phyloP scores from a whole-genome alignment of 2,329 filamentous ascomycete genomes.

The Alternaria metachromatica region DNA sequence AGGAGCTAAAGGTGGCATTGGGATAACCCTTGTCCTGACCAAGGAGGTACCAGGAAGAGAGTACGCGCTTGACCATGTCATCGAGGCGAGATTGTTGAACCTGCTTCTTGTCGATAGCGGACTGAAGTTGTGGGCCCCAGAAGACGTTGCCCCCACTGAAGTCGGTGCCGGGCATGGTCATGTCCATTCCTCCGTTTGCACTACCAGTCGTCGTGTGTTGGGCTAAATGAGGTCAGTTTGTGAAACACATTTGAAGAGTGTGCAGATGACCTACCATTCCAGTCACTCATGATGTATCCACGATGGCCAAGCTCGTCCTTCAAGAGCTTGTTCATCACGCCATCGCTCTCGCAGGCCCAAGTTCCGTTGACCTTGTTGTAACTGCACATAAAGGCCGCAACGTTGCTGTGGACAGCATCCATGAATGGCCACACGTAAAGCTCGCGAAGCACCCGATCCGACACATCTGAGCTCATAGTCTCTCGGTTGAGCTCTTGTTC shows the following conservation, averaged over 20 bases:
- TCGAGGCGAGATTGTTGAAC: slow-evolving; percentile 49
- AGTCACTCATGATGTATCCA: slow-evolving; percentile 56
- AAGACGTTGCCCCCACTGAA: slow-evolving; percentile 53
- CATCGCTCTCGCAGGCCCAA: slow-evolving; percentile 59
- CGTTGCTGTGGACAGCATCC: slow-evolving; percentile 72
- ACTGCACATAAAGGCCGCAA: slow-evolving; percentile 58
- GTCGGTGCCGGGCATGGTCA: slow-evolving; percentile 63
- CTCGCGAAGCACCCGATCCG: slow-evolving; percentile 78
- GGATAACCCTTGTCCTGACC: slow-evolving; percentile 56
- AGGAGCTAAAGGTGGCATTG: slow-evolving; percentile 54
- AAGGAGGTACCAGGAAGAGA: slow-evolving; percentile 58
- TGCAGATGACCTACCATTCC: slow-evolving; percentile 34
- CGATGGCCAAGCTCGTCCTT: slow-evolving; percentile 61
- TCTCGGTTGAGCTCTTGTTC: slow-evolving; percentile 68
- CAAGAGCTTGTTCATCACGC: slow-evolving; percentile 57
- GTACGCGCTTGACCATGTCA: slow-evolving; percentile 54
- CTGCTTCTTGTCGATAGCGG: slow-evolving; percentile 59
- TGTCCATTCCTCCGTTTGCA: slow-evolving; percentile 58
- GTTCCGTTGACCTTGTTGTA: slow-evolving; percentile 56
- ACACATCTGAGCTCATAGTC: slow-evolving; percentile 63
- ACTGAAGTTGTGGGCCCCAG: slow-evolving; percentile 63
- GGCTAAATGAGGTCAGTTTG: slow-evolving; percentile 30
- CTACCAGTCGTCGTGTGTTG: slow-evolving; percentile 54
- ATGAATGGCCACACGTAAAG: slow-evolving; percentile 81
- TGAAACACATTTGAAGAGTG: background rate